phyloP scores from a whole-genome alignment of 306 rosid species.

The Rubus parviflorus region DNA sequence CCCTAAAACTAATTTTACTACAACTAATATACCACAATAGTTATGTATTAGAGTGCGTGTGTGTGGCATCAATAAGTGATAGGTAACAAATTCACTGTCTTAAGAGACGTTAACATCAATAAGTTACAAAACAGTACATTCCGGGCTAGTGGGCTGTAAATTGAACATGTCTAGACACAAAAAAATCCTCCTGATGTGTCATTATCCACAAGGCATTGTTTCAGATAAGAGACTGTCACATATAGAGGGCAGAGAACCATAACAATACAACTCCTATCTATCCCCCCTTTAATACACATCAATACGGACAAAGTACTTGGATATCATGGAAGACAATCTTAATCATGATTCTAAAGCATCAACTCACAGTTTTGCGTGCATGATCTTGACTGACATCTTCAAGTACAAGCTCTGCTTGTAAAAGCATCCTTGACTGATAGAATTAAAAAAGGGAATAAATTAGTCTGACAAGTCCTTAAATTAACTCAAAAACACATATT shows the following conservation, averaged over 20 bases:
- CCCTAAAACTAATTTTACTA: neutral
- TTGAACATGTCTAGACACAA: neutral
- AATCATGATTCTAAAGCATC: slow-evolving; percentile 1
- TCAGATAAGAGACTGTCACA: neutral
- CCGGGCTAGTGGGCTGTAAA: neutral
- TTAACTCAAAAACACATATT: neutral
- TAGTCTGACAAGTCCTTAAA: neutral
- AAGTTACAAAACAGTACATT: no score
- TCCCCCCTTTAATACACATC: neutral
- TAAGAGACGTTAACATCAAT: no score
- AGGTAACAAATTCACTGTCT: neutral
- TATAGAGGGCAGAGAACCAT: neutral
- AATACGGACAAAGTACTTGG: neutral
- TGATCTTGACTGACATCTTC: slow-evolving; percentile 99
- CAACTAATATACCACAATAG: neutral
- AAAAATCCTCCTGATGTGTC: neutral
- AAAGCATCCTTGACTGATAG: slow-evolving; percentile 80
- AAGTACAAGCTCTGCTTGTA: slow-evolving; percentile 89
- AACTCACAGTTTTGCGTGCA: slow-evolving; percentile 91
- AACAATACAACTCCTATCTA: neutral
- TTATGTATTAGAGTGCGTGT: neutral
- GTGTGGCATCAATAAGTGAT: no score
- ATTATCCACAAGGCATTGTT: neutral
- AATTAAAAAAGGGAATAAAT: neutral
- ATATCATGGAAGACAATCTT: neutral